phyloP scores from a whole-genome alignment of 805 yeast species.

The Yamadazyma phyllophila region DNA sequence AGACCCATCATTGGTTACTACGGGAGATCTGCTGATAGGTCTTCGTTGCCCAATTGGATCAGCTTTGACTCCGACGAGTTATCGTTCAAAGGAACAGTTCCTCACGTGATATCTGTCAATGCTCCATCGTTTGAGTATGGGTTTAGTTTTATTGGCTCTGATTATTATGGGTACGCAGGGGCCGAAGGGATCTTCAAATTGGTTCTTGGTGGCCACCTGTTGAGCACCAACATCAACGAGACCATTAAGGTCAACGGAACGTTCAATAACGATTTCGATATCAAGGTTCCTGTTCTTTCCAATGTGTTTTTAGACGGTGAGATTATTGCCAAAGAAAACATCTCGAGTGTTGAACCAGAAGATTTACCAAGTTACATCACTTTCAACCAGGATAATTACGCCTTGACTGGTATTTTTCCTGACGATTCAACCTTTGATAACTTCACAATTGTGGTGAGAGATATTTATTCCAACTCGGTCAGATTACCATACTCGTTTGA shows the following conservation, averaged over 20 bases:
- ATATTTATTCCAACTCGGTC: conserved; percentile 59
- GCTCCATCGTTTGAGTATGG: conserved; percentile 81
- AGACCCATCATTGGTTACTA: conserved; percentile 62
- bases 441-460: conserved; percentile 58
- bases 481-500: conserved; percentile 57
- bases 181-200: conserved; percentile 68
- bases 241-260: conserved; percentile 66
- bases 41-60: conserved; percentile 92
- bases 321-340: conserved; percentile 46
- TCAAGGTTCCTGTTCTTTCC: conserved; percentile 59
- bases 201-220: conserved; percentile 83
- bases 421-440: conserved; percentile 34
- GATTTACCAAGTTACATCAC: conserved; percentile 63
- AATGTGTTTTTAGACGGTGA: conserved; percentile 64
- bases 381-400: conserved; percentile 36
- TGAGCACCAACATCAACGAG: conserved; percentile 63
- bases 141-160: conserved; percentile 76
- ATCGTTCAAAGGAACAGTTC: conserved; percentile 84
- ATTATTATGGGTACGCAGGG: conserved; percentile 70
- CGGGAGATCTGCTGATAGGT: conserved; percentile 76
- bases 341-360: conserved; percentile 50
- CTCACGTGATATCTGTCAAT: conserved; percentile 76
- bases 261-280: conserved; percentile 50
- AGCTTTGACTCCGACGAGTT: conserved; percentile 59
- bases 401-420: conserved; percentile 60